Evolutionary conservation across 2,329 filamentous ascomycete genomes (phyloP).

Genomic region (Pseudocercospora pini-densiflorae): DNA sequence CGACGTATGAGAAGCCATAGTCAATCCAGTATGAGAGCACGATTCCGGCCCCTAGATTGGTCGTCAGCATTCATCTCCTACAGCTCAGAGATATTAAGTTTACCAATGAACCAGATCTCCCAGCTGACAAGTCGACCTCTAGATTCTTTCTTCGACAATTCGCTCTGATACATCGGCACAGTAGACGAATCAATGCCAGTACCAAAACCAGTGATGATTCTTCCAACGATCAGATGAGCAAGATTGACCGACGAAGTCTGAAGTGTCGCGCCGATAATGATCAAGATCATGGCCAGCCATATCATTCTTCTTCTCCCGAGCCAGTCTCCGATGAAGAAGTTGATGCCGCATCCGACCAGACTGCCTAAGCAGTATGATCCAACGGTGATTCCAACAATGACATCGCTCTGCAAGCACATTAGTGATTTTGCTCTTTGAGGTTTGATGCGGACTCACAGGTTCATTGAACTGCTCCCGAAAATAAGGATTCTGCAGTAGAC

Average conservation of each 20-base stretch:
- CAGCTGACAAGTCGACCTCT: conserved; percentile 34
- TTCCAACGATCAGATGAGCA: conserved; percentile 54
- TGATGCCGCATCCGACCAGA: conserved; percentile 59
- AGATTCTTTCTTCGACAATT: conserved; percentile 41
- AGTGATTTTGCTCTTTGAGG: conserved; percentile 16
- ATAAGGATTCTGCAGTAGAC: conserved; percentile 29
- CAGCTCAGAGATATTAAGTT: background rate
- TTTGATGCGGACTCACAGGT: conserved; percentile 16
- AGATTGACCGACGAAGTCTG: conserved; percentile 39
- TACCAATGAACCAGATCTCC: conserved; percentile 34
- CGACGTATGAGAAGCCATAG: conserved; percentile 25
- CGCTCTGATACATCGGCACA: conserved; percentile 52
- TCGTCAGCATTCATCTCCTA: background rate
- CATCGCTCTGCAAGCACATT: conserved; percentile 9
- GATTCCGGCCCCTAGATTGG: conserved; percentile 20
- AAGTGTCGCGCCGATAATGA: conserved; percentile 52
- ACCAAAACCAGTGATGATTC: conserved; percentile 54
- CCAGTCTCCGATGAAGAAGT: conserved; percentile 54
- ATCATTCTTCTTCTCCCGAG: conserved; percentile 56
- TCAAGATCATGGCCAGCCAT: conserved; percentile 54
- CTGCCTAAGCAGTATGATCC: conserved; percentile 63
- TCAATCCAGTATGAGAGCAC: conserved; percentile 28
- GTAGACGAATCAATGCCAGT: conserved; percentile 42
- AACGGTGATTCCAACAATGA: conserved; percentile 42
- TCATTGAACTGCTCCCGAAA: conserved; percentile 28